phyloP scores from a whole-genome alignment of 805 yeast species.

The Wickerhamia fluorescens region DNA sequence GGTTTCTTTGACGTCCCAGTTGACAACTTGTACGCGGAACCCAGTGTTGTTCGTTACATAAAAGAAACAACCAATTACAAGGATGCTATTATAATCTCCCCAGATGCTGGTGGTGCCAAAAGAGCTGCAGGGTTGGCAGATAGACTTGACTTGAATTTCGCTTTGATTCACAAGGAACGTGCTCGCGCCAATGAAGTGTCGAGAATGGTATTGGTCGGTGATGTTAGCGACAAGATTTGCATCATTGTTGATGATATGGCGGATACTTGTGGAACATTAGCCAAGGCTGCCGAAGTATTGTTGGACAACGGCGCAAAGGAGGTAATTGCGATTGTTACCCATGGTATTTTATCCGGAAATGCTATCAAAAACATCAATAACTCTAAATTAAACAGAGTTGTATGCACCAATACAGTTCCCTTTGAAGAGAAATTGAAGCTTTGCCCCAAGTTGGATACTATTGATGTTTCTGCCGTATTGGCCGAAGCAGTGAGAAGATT shows the following conservation, averaged over 20 bases:
- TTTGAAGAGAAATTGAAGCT: constrained; percentile 52
- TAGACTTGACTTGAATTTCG: constrained; percentile 70
- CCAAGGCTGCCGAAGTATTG: constrained; percentile 73
- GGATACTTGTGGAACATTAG: constrained; percentile 81
- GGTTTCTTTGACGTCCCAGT: constrained; percentile 82
- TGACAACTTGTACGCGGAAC: constrained; percentile 80
- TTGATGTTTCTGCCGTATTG: constrained; percentile 66
- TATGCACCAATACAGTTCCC: constrained; percentile 78
- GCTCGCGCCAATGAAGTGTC: constrained; percentile 79
- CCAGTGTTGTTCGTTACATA: constrained; percentile 69
- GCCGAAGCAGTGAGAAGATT: constrained; percentile 81
- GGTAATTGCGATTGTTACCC: constrained; percentile 78
- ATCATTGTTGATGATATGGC: constrained; percentile 85
- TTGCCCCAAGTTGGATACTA: constrained; percentile 59
- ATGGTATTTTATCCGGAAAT: constrained; percentile 70
- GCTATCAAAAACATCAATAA: constrained; percentile 67
- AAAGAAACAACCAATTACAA: constrained; percentile 51
- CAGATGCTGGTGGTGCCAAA: constrained; percentile 89
- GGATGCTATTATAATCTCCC: constrained; percentile 72
- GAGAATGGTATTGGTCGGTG: constrained; percentile 81
- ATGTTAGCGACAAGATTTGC: constrained; percentile 69
- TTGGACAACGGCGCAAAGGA: constrained; percentile 61
- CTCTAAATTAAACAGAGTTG: constrained; percentile 59
- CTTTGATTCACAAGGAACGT: constrained; percentile 79
- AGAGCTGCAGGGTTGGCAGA: constrained; percentile 85